A percentile compares a stretch with the other conserved stretches of the same genome.
phyloP scores from a whole-genome alignment of 768 basidiomycete species.

The Kwoniella europaea region DNA sequence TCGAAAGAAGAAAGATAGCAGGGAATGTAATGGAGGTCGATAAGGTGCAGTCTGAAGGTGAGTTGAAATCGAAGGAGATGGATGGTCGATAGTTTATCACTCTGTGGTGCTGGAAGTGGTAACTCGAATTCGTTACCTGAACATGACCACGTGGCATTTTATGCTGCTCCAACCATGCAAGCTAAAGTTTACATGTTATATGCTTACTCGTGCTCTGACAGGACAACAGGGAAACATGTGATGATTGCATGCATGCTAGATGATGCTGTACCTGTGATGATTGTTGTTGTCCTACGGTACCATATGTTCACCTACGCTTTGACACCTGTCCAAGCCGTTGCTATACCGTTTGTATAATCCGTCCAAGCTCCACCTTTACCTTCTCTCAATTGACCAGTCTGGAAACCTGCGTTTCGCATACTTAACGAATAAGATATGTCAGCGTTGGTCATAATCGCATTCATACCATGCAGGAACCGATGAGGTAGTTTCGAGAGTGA shows the following conservation, averaged over 20 bases:
- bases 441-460: background rate
- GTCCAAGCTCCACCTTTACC: slow-evolving; percentile 59
- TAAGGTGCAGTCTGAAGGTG: too few species aligned
- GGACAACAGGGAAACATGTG: background rate
- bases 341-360: slow-evolving; percentile 58
- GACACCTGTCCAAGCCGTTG: slow-evolving; percentile 54
- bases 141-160: background rate
- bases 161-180: too few species aligned
- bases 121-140: background rate
- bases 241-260: background rate
- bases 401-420: slow-evolving; percentile 58
- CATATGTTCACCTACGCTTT: slow-evolving; percentile 35
- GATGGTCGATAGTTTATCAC: background rate
- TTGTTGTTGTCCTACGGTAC: background rate
- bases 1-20: background rate
- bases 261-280: background rate
- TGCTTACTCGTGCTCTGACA: background rate
- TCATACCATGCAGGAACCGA: background rate
- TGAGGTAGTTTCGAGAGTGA: background rate
- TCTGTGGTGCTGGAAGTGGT: slow-evolving; percentile 14
- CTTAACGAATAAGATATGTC: slow-evolving; percentile 29
- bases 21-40: background rate
- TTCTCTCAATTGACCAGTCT: slow-evolving; percentile 58
- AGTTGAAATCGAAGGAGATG: too few species aligned
- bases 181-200: too few species aligned